Conservation (phyloP, 805 yeast genomes). For the Metahyphopichia silvanorum region DNA sequence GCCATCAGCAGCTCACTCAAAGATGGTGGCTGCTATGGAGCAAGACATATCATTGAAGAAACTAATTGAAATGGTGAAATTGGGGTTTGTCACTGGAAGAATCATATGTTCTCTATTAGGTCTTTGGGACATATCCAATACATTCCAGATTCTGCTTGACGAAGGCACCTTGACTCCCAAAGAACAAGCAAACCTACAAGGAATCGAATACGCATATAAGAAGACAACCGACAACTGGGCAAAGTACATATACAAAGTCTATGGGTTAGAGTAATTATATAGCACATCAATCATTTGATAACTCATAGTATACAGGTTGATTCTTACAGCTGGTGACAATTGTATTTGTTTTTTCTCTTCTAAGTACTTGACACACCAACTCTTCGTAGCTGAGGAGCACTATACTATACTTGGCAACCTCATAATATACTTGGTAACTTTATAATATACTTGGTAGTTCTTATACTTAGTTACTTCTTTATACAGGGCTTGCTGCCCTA, state of each 20-base stretch:
- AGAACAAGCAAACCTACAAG: no score
- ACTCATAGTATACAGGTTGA: no score
- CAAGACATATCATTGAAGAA: slow-evolving; percentile 9
- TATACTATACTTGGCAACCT: no score
- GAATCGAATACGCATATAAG: slow-evolving; percentile 5
- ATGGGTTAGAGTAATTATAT: slow-evolving; percentile 25
- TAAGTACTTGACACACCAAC: no score
- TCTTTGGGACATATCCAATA: slow-evolving; percentile 31
- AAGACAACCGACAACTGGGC: slow-evolving; percentile 22
- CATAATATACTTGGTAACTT: no score
- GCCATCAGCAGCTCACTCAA: slow-evolving; percentile 1
- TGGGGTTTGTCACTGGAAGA: slow-evolving; percentile 23
- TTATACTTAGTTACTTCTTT: background rate
- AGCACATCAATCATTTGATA: no score
- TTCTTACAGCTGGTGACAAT: no score
- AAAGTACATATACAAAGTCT: slow-evolving; percentile 26
- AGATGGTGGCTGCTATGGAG: background rate
- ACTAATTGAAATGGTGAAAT: slow-evolving; percentile 11
- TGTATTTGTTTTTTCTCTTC: no score
- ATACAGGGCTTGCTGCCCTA: no score
- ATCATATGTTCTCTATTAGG: slow-evolving; percentile 33
- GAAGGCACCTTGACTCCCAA: no score
- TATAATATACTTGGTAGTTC: background rate
- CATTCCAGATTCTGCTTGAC: slow-evolving; percentile 8
- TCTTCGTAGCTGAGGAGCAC: no score